phyloP scores from a whole-genome alignment of 108 stramenopile genomes.

The Nitzschia sp. region DNA sequence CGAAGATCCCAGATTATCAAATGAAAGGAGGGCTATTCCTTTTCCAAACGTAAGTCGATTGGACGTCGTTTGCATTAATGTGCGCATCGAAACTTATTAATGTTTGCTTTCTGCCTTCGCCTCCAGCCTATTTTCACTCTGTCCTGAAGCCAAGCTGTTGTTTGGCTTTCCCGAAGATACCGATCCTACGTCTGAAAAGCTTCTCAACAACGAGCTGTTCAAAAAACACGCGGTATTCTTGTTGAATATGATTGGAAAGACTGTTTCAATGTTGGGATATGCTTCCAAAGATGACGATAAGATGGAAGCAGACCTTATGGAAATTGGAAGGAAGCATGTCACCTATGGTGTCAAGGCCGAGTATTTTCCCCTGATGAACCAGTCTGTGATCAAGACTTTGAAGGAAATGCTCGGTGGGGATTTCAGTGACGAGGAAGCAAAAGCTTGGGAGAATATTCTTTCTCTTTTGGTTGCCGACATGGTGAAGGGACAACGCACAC shows the following conservation, averaged over 20 bases:
- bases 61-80: no score
- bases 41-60: no score
- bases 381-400: no score
- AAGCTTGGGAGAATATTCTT: neutral
- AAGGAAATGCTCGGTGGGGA: no score
- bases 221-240: neutral
- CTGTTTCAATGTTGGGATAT: slow-evolving; percentile 19
- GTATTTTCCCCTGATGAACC: neutral
- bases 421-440: neutral
- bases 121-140: no score
- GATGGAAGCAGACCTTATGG: slow-evolving; percentile 2
- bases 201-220: slow-evolving; percentile 12
- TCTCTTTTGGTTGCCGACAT: neutral
- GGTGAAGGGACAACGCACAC: no score
- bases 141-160: no score
- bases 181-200: slow-evolving; percentile 16
- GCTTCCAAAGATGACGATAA: slow-evolving; percentile 23
- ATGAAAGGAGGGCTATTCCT: no score
- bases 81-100: no score
- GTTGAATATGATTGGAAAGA: slow-evolving; percentile 19
- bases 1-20: neutral
- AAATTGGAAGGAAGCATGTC: slow-evolving; percentile 7
- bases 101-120: no score
- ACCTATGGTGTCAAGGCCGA: neutral
- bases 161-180: slow-evolving; percentile 15